Evolutionary conservation across 2,329 filamentous ascomycete species (phyloP).

Genomic region (Aspergillus calidoustus): DNA sequence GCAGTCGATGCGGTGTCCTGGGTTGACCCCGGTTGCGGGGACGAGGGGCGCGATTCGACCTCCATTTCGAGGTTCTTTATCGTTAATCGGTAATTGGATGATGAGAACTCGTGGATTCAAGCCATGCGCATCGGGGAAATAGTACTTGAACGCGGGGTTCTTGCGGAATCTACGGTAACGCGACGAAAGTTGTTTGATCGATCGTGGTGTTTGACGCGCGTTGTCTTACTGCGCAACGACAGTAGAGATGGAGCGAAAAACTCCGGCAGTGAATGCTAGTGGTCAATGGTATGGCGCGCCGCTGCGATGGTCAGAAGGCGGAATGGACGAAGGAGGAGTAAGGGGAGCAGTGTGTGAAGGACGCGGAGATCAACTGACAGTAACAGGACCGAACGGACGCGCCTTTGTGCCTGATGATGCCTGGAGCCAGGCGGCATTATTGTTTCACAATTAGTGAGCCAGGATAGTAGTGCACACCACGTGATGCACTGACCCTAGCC

Average conservation of each 20-base stretch:
- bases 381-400: constrained; percentile 24
- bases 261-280: not conserved
- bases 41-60: constrained; percentile 28
- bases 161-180: constrained; percentile 20
- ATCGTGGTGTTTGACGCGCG: constrained; percentile 23
- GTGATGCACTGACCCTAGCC: constrained; percentile 15
- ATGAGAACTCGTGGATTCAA: not conserved
- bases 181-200: constrained; percentile 18
- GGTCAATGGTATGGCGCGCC: constrained; percentile 8
- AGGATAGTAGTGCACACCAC: not conserved
- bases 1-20: constrained; percentile 31
- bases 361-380: constrained; percentile 14
- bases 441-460: constrained; percentile 6
- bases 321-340: constrained; percentile 9
- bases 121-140: constrained; percentile 4
- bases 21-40: constrained; percentile 24
- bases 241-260: constrained; percentile 1
- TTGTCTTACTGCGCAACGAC: constrained; percentile 8
- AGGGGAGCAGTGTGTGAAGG: constrained; percentile 9
- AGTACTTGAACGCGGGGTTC: constrained; percentile 25
- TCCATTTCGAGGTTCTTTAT: constrained; percentile 25
- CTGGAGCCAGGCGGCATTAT: constrained; percentile 7
- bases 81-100: not conserved
- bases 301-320: constrained; percentile 10
- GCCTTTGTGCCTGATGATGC: constrained; percentile 25